Base-by-base conservation (phyloP, 352 stramenopile genomes). In the Blastocystis hominis region DNA sequence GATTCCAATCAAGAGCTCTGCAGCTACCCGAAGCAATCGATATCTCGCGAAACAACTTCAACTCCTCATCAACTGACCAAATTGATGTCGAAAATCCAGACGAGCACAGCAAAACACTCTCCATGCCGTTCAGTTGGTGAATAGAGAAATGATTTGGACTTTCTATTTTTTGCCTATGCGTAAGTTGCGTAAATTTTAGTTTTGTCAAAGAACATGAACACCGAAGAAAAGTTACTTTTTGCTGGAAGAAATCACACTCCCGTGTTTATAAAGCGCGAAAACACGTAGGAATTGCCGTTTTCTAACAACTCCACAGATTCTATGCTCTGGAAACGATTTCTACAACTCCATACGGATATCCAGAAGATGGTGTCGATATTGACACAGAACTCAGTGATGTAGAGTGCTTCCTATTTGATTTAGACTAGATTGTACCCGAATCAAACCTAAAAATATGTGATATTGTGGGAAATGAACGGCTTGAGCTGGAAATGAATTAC, bases 1-100 rank as follows among this genome's bases (percentile, higher is more conserved):
- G 72, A 53, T 84, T 84, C 72, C 72, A 84, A 42, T 84, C 54
- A 9, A 84, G 2, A 24, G 55, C 72, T 53, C 30, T 64, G n/a
- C 47, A 46, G 0, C n/a, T 47, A 13, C 40, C 62, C 3, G 13
- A 44, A 13, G 46, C 47, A 66, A 84, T 68, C 4, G 53, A 30
- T 1, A 84, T 34, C 46, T 34, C 44, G 24, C 55, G 72, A 20
- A 84, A 24, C 20, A 34, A 2, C 10, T 53, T 42, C 20, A 84
- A 38, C 7, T 63, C 55, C 1, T 46, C 42, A n/a, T 84, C 56
- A 42, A 68, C 72, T 42, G 40, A 13, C 72, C 72, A 84, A 36
- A 84, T 69, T 9, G 13, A 10, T 46, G 72, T 84, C 6, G 9
- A 30, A 0, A 44, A 34, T 50, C 72, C 72, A 47, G 72, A 66